Base-by-base conservation (phyloP, 2,329 filamentous ascomycete genomes). In the Fusarium burgessii region DNA sequence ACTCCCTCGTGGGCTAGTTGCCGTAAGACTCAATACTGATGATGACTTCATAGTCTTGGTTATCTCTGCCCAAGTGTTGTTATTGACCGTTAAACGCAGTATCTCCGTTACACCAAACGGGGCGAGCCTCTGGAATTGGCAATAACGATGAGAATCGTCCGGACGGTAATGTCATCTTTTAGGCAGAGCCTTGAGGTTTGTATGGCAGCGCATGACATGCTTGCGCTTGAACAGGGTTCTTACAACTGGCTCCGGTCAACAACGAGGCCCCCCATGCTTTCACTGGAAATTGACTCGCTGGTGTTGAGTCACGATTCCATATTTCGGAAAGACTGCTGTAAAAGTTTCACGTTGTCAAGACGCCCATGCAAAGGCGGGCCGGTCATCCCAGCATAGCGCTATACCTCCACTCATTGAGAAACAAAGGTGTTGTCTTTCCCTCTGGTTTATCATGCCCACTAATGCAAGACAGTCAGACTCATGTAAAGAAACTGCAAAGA, bases 51-150 rank as follows among this genome's bases (percentile, higher is more conserved):
- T 40, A 36, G 27, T 36, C 43, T 35, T 61, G 55, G 43, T 32
- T 15, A 41, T 13, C 20, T 15, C 47, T 46, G 40, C 40, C 59
- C 42, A 35, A 60, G 38, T 61, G 52, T 50, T 27, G 38, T 66
- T 59, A 38, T 59, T 43, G 35, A 45, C 63, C 58, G 15, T 43
- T 56, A 51, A 71, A 42, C 42, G 68, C 42, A 68, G 52, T 58
- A 70, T 64, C 49, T 58, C 68, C 58, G 52, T 46, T 42, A 70
- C 58, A 49, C 54, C 38, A 52, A 43, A 64, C 58, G 63, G 63
- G 33, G 43, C 45, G 35, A 35, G 35, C 41, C 50, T 71, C 59
- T 71, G 8, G 13, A 65, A 65, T 45, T 33, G 59, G 68, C 23
- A 71, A 57, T 45, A 27, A 20, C 35, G 20, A 51, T 41, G 55